Evolutionary conservation across 1,284 basidiomycete species (phyloP).

Genomic region (Mycocalia duriaeana): DNA sequence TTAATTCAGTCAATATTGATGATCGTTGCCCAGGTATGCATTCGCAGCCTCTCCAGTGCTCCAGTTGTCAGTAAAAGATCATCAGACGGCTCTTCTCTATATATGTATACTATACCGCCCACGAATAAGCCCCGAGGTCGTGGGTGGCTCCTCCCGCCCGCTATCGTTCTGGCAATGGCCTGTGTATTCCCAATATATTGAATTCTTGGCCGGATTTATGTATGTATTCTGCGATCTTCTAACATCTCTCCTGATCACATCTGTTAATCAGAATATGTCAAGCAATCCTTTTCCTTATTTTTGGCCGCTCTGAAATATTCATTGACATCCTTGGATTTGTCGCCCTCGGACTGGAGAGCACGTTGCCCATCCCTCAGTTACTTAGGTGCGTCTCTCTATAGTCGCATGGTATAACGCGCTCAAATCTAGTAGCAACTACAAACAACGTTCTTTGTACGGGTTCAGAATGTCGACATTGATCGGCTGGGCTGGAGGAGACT

Average conservation of each 20-base stretch:
- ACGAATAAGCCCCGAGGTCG: conserved; percentile 48
- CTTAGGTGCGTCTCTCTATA: conserved; percentile 55
- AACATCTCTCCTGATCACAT: conserved; percentile 11
- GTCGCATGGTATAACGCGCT: no score
- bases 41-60: conserved; percentile 4
- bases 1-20: conserved; percentile 76
- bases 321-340: conserved; percentile 71
- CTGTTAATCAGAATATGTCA: conserved; percentile 57
- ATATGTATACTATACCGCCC: conserved; percentile 74
- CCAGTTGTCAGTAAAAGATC: conserved; percentile 10
- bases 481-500: conserved; percentile 79
- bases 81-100: conserved; percentile 66
- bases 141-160: conserved; percentile 59
- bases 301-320: conserved; percentile 62
- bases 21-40: conserved; percentile 69
- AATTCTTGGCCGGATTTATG: conserved; percentile 80
- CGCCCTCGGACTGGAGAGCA: conserved; percentile 77
- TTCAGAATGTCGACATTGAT: conserved; percentile 78
- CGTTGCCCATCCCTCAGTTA: conserved; percentile 76
- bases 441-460: conserved; percentile 74
- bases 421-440: conserved; percentile 72
- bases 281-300: conserved; percentile 69
- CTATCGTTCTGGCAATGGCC: conserved; percentile 85
- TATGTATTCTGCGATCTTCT: conserved; percentile 27
- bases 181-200: conserved; percentile 71